phyloP scores from a whole-genome alignment of 139 green algal genomes.

The Closterium sp. region DNA sequence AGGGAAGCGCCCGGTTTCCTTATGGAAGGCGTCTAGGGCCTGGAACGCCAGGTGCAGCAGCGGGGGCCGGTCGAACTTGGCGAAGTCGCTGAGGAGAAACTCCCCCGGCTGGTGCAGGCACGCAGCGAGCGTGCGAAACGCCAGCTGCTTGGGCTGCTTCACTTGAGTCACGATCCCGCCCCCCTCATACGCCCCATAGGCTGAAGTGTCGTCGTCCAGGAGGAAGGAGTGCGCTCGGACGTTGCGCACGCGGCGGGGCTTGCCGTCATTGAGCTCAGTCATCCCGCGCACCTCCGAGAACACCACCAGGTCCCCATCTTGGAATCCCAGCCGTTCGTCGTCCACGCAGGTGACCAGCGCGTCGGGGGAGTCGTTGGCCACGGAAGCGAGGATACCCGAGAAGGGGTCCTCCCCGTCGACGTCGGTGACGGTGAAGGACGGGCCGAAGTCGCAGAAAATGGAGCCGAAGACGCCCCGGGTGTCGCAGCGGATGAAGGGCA shows the following conservation, averaged over 20 bases:
- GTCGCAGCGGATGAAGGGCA: conserved; percentile 85
- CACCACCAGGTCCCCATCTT: conserved; percentile 63
- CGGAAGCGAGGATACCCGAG: conserved; percentile 87
- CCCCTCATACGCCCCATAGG: conserved; percentile 67
- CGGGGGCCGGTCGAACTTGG: conserved; percentile 88
- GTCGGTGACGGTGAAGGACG: conserved; percentile 81
- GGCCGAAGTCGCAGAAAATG: conserved; percentile 96
- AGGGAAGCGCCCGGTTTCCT: conserved; percentile 57
- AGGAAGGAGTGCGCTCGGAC: conserved; percentile 90
- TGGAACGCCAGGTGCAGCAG: conserved; percentile 92
- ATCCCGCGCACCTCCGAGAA: conserved; percentile 81
- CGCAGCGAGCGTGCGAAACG: conserved; percentile 74
- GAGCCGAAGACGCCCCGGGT: conserved; percentile 86
- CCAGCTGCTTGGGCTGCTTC: conserved; percentile 84
- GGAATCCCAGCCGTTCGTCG: conserved; percentile 96
- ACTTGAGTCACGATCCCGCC: conserved; percentile 85
- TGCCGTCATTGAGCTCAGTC: conserved; percentile 38
- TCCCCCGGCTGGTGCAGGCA: conserved; percentile 79
- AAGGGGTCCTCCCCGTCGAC: conserved; percentile 81
- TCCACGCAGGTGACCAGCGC: conserved; percentile 94
- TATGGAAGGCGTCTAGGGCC: conserved; percentile 82
- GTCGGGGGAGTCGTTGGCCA: conserved; percentile 64
- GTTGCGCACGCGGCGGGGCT: conserved; percentile 69
- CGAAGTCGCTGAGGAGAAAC: conserved; percentile 94
- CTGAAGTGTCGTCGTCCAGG: conserved; percentile 83